Evolutionary conservation across 768 basidiomycete species (phyloP).

Genomic region (Tricholoma furcatifolium): DNA sequence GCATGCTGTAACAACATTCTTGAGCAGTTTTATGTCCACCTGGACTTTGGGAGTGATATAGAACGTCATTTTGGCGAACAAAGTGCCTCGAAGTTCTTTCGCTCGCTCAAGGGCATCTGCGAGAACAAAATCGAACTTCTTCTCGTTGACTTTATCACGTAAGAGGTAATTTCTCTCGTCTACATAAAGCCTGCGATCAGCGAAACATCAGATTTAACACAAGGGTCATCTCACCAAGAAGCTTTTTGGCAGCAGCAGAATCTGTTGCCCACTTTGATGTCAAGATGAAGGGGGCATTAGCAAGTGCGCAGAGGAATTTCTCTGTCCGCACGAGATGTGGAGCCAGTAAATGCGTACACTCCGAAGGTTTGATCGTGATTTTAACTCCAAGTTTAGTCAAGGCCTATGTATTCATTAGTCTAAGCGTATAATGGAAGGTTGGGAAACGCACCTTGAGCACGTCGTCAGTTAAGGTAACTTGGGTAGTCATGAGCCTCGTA

Average conservation of each 20-base stretch:
- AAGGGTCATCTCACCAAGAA: conserved; percentile 56
- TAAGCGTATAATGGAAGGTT: background rate
- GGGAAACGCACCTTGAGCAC: conserved; percentile 52
- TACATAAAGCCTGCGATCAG: conserved; percentile 22
- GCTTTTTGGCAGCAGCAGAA: conserved; percentile 50
- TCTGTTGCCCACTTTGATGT: conserved; percentile 66
- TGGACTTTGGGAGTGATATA: conserved; percentile 71
- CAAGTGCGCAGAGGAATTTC: conserved; percentile 81
- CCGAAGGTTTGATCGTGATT: conserved; percentile 53
- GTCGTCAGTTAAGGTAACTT: conserved; percentile 54
- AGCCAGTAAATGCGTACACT: conserved; percentile 81
- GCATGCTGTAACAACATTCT: conserved; percentile 63
- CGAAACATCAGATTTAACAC: background rate
- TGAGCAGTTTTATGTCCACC: conserved; percentile 59
- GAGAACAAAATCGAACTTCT: conserved; percentile 66
- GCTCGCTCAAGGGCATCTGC: conserved; percentile 59
- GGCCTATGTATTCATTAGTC: conserved; percentile 35
- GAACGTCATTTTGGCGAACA: conserved; percentile 68
- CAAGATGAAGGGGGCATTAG: conserved; percentile 60
- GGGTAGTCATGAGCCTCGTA: conserved; percentile 67
- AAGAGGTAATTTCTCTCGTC: conserved; percentile 65
- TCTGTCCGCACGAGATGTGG: conserved; percentile 76
- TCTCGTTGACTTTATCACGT: conserved; percentile 60
- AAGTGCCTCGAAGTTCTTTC: conserved; percentile 44
- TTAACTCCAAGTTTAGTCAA: conserved; percentile 67